Percentiles rank a stretch among this genome's conserved stretches.
Evolutionary conservation across 2,329 filamentous ascomycete species (phyloP).

Genomic region (Pseudocercospora macadamiae): DNA sequence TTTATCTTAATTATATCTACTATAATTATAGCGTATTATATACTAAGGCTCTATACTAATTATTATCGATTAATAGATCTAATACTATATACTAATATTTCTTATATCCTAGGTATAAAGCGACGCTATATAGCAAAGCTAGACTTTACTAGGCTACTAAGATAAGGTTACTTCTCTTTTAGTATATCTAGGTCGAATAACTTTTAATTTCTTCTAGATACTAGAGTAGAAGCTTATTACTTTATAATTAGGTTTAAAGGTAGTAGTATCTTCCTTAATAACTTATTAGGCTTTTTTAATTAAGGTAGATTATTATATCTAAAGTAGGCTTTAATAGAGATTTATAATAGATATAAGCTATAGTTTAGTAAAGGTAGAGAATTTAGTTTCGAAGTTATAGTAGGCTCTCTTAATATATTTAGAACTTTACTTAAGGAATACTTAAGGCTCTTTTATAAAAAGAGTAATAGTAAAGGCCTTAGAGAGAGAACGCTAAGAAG

Average conservation of each 20-base stretch:
- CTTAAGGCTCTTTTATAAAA: neutral
- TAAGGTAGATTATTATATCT: neutral
- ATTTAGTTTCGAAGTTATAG: neutral
- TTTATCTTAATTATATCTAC: neutral
- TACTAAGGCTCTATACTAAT: neutral
- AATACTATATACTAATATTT: neutral
- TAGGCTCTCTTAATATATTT: neutral
- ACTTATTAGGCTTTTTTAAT: neutral
- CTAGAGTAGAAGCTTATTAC: neutral
- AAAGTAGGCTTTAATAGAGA: neutral
- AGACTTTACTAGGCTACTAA: neutral
- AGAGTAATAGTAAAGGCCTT: neutral
- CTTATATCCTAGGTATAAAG: neutral
- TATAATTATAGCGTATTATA: neutral
- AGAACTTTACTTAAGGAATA: neutral
- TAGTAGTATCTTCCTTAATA: neutral
- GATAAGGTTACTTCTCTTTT: neutral
- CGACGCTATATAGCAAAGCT: neutral
- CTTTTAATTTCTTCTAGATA: neutral
- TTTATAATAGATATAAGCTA: neutral
- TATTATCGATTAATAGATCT: neutral
- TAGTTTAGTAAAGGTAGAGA: neutral
- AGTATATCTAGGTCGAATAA: neutral
- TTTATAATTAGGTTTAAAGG: neutral
- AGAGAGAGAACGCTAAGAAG: neutral